Base-by-base conservation (phyloP, 768 basidiomycete species). In the Termitomyces sp. region DNA sequence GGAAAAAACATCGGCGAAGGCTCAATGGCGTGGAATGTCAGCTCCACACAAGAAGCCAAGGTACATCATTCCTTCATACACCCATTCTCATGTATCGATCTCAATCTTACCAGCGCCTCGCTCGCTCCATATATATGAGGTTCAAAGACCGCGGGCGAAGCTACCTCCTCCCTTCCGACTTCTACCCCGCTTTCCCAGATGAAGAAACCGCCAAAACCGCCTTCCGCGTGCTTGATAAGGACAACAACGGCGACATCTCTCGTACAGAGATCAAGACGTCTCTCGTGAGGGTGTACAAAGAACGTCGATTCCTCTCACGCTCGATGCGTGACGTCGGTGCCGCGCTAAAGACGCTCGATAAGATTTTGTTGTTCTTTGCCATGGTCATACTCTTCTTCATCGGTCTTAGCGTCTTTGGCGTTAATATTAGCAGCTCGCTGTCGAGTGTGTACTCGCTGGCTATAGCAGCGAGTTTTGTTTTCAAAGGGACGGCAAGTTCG, bases 401-500 rank as follows among this genome's bases (percentile, higher is more conserved):
- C 71, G 82, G 86, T 59, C 74, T 92, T 61, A 87, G 86, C 62
- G 77, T 92, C 33, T 92, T 92, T 70, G 83, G 86, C 2, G 84
- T 92, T 42, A 72, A 87, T 45, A 76, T 91, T 39, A 82, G 81
- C n/a, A 76, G 79, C 59, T 86, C 85, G 33, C 67, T 91, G 72
- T 85, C 89, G 42, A 89, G 89, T 70, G 76, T 91, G 63, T 92
- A 92, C 71, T 81, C 90, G 18, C 68, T 92, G 66, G 84, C 78
- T 13, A 83, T 93, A 61, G 91, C 87, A 6, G 84, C 84, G 11
- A 91, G 89, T 70, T 93, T 93, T 67, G 81, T 93, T 65, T 93
- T 93, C 80, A 91, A 90, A 76, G 83, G 79, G 64, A 74, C 90
- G 5, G 88, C 90, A 22, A 85, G 86, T 62, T 81, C 75, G 57